phyloP scores from a whole-genome alignment of 352 stramenopile species.

The Bremia lactucae region DNA sequence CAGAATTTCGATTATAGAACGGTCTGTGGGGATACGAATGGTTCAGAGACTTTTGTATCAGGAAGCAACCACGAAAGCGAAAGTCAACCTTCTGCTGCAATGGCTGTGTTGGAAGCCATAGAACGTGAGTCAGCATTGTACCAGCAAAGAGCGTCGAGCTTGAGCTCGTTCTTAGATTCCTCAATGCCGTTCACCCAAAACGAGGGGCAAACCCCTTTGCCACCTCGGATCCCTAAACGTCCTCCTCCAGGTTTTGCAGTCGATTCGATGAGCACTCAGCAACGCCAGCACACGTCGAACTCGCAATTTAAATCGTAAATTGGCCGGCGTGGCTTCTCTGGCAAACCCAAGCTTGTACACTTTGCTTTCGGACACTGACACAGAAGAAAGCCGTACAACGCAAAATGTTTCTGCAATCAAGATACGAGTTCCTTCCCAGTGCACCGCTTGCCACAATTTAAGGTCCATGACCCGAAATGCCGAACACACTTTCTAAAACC shows the following conservation, averaged over 20 bases:
- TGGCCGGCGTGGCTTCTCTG: no score
- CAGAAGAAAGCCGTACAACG: neutral
- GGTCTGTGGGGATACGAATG: neutral
- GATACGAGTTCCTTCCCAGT: neutral
- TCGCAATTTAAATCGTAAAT: constrained; percentile 54
- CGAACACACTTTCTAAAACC: constrained; percentile 1
- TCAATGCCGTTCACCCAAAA: constrained; percentile 16
- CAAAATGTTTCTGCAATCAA: neutral
- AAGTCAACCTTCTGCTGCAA: constrained; percentile 27
- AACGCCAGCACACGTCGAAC: constrained; percentile 33
- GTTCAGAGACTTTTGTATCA: constrained; percentile 1
- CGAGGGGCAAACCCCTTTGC: constrained; percentile 17
- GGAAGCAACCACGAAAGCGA: constrained; percentile 1
- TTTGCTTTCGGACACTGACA: constrained; percentile 3
- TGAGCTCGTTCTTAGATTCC: constrained; percentile 50
- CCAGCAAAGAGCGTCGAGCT: constrained; percentile 58
- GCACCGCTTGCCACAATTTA: neutral
- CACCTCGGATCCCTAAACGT: constrained; percentile 17
- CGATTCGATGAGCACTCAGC: constrained; percentile 7
- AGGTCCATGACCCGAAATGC: neutral
- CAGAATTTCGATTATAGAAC: constrained; percentile 11
- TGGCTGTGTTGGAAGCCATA: constrained; percentile 60
- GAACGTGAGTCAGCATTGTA: constrained; percentile 59
- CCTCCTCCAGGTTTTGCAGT: constrained; percentile 35
- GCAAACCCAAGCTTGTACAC: no score